Evolutionary conservation across 1,284 basidiomycete species (phyloP), one percentile per base, ranked within the genome.

Genomic region (Vanrija sp.): DNA sequence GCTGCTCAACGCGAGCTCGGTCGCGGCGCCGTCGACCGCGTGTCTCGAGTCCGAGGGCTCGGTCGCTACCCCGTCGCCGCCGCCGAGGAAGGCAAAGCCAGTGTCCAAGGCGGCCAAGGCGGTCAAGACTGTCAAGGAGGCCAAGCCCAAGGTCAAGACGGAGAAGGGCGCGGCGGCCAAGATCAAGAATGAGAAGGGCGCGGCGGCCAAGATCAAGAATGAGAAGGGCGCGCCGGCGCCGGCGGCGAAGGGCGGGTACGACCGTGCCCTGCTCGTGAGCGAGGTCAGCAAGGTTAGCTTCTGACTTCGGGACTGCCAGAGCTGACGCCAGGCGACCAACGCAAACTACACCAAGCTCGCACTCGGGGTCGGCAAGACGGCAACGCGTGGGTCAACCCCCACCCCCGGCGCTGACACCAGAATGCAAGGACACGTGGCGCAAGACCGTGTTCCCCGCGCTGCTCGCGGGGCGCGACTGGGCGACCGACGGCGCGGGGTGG

Each of bases 381-480:
- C 50, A 2, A 39, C 46, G 12, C 62, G 58, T 63, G 20, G 49
- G 56, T 52, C 18, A 20, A 18, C 4, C 19, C 4, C 9, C 15
- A n/a, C 20, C 7, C 16, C 38, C 15, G 2, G 3, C 31, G 36
- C 56, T 57, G 45, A 53, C 14, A 8, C 4, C 54, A 67, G 66
- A 68, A 51, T 63, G 61, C 53, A 61, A 63, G 49, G 69, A 71
- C 47, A 55, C 56, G 9, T 71, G 66, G 66, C 62, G 68, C 37
- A 67, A 71, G 60, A 61, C 56, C 8, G 44, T 71, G 41, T 46
- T 50, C 8, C 56, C 58, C 2, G 54, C 60, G 9, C 37, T 71
- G 1, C 35, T 57, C 12, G 39, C 52, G 18, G 60, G 61, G 8
- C 56, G 53, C 25, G 48, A 61, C 1, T 71, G 69, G 69, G 45